phyloP scores from a whole-genome alignment of 2,329 filamentous ascomycete species.

The Chaetoscypha palmicola region DNA sequence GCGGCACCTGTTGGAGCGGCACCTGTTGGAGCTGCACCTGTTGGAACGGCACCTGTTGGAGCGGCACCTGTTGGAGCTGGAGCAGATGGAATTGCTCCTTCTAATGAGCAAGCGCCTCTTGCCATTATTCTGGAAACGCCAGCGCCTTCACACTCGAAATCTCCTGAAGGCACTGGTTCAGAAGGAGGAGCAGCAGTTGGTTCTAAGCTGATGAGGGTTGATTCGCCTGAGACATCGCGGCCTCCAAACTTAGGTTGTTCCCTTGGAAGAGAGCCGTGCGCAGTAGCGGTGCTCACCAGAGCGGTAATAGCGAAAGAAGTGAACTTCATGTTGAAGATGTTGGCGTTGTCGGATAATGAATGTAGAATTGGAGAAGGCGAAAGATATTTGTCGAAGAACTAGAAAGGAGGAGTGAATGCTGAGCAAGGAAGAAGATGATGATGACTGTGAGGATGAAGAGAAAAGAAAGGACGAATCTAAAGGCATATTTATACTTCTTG shows the following conservation, averaged over 20 bases:
- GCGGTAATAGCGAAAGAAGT: slow-evolving; percentile 1
- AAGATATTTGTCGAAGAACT: not conserved
- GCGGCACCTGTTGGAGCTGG: not conserved
- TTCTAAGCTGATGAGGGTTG: not conserved
- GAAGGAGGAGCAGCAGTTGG: not conserved
- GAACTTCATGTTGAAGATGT: slow-evolving; percentile 2
- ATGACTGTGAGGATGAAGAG: not conserved
- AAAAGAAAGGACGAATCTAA: not conserved
- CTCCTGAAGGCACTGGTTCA: not conserved
- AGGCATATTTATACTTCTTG: not conserved
- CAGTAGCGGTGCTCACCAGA: not conserved
- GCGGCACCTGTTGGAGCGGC: not conserved
- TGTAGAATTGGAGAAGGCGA: not conserved
- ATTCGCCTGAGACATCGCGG: not conserved
- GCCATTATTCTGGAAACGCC: not conserved
- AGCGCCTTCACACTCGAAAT: not conserved
- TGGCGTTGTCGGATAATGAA: not conserved
- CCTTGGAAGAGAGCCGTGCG: not conserved
- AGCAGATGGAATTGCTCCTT: not conserved
- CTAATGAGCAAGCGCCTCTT: no score
- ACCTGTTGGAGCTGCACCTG: not conserved
- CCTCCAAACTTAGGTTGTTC: not conserved
- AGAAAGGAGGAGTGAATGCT: not conserved
- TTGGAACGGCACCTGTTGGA: not conserved
- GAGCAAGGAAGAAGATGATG: not conserved